Base-by-base conservation (phyloP, 1,284 basidiomycete species). In the Cutaneotrichosporon cavernicola region DNA sequence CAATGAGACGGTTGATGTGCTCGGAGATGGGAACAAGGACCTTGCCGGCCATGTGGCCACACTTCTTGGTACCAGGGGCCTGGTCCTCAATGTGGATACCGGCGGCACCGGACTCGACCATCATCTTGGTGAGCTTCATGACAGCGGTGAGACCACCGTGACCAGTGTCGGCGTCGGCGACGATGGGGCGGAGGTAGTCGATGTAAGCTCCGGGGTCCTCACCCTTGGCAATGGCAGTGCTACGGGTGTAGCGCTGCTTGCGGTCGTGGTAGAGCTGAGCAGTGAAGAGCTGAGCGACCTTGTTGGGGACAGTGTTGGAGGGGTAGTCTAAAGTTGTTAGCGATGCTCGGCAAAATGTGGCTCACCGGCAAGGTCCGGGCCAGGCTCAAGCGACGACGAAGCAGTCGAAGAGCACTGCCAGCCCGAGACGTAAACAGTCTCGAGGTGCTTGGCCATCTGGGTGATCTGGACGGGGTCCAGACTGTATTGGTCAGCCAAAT, bases 401-500 rank as follows among this genome's bases (percentile, higher is more conserved):
- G 94, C 86, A 65, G 94, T 97, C 53, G 89, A 91, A 43, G 88
- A 86, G 30, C 90, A 92, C 88, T 86, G 92, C 95, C 96, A 99
- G 31, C 96, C 96, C 47, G 92, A 97, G 31, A 99, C 86, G 78
- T 99, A 99, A 56, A 98, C 90, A 26, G 92, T 90, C 76, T 98
- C 92, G 75, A 97, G 92, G 80, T 94, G 87, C 73, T 86, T 86
- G 9, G 94, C 97, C 94, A 98, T 97, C 81, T 99, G 96, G 0
- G 93, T 86, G 50, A 86, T 86, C 83, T 99, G 96, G 14, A 99
- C 94, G 2, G 95, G 93, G 81, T 99, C 97, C 68, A 99, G 88
- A 36, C 92, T 95, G 70, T 14, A 52, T 10, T 34, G 60, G 43
- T 49, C 53, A 60, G 31, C 13, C n/a, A 26, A 18, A 22, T 18